Conservation (phyloP, 2,329 filamentous ascomycete genomes). For the Ophiosphaerella herpotricha region DNA sequence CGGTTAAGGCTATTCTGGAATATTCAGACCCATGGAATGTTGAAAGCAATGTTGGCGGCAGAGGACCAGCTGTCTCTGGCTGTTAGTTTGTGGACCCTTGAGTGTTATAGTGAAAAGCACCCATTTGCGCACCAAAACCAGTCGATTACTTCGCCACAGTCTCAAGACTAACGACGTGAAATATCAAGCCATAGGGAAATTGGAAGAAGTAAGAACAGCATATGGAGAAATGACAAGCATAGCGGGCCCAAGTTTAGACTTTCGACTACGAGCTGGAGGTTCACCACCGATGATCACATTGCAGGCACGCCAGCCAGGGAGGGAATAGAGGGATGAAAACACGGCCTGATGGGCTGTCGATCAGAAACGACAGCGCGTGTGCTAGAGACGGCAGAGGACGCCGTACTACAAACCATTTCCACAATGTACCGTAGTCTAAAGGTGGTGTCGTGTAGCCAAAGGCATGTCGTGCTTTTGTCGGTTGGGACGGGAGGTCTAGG, state of each 20-base stretch:
- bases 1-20: not conserved
- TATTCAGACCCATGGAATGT: too few relatives aligned
- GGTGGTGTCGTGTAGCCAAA: constrained; percentile 29
- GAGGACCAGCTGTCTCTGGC: not conserved
- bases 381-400: constrained; percentile 11
- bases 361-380: constrained; percentile 26
- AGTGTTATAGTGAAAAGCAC: not conserved
- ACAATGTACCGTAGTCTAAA: constrained; percentile 19
- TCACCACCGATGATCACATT: constrained; percentile 14
- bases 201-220: too few relatives aligned
- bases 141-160: not conserved
- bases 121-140: not conserved
- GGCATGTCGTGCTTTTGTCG: constrained; percentile 14
- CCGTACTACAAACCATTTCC: constrained; percentile 25
- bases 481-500: constrained; percentile 20
- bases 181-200: not conserved
- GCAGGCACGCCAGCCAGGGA: constrained; percentile 18
- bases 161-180: not conserved
- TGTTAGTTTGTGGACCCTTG: not conserved
- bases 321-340: constrained; percentile 3
- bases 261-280: too few relatives aligned
- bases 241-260: too few relatives aligned
- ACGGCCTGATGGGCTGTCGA: constrained; percentile 23
- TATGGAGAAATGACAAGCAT: too few relatives aligned
- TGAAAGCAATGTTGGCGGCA: too few relatives aligned